Conservation (phyloP, 805 yeast species). For the Kurtzmaniella fragi region DNA sequence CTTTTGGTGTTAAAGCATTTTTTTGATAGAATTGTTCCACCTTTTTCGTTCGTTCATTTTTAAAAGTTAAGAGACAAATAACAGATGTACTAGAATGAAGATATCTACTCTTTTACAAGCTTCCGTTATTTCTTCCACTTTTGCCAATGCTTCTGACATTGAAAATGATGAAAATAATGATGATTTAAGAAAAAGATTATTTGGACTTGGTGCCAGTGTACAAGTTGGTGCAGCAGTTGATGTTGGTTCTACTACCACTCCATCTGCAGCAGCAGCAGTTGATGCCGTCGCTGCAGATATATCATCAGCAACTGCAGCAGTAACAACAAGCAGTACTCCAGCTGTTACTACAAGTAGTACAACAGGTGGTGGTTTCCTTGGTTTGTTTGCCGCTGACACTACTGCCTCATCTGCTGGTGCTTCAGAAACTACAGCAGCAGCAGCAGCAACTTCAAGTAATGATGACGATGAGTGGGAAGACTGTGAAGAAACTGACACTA, state of each 20-base stretch:
- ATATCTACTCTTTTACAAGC: constrained; percentile 3
- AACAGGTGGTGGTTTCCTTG: background rate
- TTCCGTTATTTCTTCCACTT: constrained; percentile 2
- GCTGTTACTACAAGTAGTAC: constrained; percentile 2
- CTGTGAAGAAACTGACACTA: background rate
- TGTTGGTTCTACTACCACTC: constrained; percentile 3
- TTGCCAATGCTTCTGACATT: constrained; percentile 2
- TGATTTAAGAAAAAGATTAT: background rate
- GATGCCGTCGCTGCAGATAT: constrained; percentile 2
- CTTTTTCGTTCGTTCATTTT: no score
- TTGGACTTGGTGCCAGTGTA: constrained; percentile 1
- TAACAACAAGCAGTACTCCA: constrained; percentile 1
- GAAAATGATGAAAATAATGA: background rate
- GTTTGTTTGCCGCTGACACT: constrained; percentile 2
- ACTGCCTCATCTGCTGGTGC: constrained; percentile 1
- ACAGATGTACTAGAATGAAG: constrained; percentile 3
- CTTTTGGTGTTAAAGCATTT: no score
- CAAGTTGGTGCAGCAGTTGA: constrained; percentile 4
- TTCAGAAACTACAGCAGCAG: constrained; percentile 1
- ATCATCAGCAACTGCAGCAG: constrained; percentile 7
- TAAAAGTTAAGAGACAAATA: background rate
- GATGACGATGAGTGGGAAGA: background rate
- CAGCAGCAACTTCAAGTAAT: background rate
- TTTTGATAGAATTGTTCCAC: no score
- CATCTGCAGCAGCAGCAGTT: constrained; percentile 3